Conservation (phyloP, 2,329 filamentous ascomycete species). For the Neonectria punicea region DNA sequence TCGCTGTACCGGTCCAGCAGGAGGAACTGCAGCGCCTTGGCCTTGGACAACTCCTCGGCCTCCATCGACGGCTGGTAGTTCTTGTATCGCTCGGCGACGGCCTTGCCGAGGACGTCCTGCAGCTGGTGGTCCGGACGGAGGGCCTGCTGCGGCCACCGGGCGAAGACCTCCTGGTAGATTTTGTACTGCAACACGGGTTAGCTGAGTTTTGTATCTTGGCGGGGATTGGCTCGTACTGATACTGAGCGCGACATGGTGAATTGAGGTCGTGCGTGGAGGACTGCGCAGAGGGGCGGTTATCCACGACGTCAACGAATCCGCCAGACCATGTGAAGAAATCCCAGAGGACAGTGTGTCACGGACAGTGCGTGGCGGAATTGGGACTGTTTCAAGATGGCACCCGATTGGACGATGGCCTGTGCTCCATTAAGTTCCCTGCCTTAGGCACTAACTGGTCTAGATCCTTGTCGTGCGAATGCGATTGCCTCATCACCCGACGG, state of each 20-base stretch:
- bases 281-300: conserved; percentile 14
- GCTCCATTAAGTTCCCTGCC: not conserved
- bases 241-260: conserved; percentile 48
- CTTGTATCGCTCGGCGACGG: conserved; percentile 50
- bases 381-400: conserved; percentile 21
- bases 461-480: not conserved
- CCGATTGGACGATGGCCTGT: conserved; percentile 32
- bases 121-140: conserved; percentile 72
- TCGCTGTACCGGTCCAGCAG: conserved; percentile 68
- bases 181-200: conserved; percentile 43
- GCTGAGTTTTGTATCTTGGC: not conserved
- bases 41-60: conserved; percentile 63
- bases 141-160: conserved; percentile 71
- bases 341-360: conserved; percentile 23
- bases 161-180: conserved; percentile 52
- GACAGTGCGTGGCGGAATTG: not conserved
- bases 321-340: conserved; percentile 35
- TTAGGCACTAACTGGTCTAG: conserved; percentile 6
- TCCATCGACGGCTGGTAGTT: conserved; percentile 51
- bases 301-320: conserved; percentile 40
- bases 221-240: conserved; percentile 40
- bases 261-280: conserved; percentile 23
- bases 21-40: conserved; percentile 68
- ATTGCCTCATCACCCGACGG: conserved; percentile 12
- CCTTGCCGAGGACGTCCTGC: conserved; percentile 61